Evolutionary conservation across 2,329 filamentous ascomycete species (phyloP), one percentile per base, ranked within the genome.

Genomic region (Fusarium goolgardi): DNA sequence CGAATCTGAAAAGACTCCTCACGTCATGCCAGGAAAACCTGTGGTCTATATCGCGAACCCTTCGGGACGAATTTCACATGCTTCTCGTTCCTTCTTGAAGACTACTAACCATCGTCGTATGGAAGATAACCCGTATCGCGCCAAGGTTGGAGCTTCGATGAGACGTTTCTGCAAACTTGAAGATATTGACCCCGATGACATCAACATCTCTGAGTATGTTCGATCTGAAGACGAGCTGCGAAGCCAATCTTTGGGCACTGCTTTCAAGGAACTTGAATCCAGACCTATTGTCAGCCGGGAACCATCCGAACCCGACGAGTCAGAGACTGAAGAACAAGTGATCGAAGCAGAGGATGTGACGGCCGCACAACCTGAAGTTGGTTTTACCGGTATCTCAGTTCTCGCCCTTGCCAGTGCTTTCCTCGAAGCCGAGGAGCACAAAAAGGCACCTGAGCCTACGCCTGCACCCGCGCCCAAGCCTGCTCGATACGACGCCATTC

Each of bases 11-110:
- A 78, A 81, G 6, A 73, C 72, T 20, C 77, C 79, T 0, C 80
- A 78, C 43, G 78, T 82, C 49, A 80, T 83, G 59, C 82, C 82
- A 13, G 78, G 81, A 31, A 81, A 80, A 50, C 83, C 85, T 6
- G 76, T 86, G 7, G 83, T 86, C 27, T 82, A 82, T 58, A 79
- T 86, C 51, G 81, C 82, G 23, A 77, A 78, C 32, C 81, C 82
- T 4, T 79, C 79, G 16, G 84, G 84, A 20, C 80, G 80, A 54
- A 82, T 83, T 27, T 75, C 82, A 1, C 84, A 85, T 61, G 80
- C 84, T 20, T 86, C 84, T 11, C 81, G 85, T 21, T 80, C 78
- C 5, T 80, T 77, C 67, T 76, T 77, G 34, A 73, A 75, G 43
- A 79, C 79, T 2, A 68, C 70, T 23, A 80, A 79, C 45, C 71